Base-by-base conservation (phyloP, 306 rosid species). In the Casuarina glauca region DNA sequence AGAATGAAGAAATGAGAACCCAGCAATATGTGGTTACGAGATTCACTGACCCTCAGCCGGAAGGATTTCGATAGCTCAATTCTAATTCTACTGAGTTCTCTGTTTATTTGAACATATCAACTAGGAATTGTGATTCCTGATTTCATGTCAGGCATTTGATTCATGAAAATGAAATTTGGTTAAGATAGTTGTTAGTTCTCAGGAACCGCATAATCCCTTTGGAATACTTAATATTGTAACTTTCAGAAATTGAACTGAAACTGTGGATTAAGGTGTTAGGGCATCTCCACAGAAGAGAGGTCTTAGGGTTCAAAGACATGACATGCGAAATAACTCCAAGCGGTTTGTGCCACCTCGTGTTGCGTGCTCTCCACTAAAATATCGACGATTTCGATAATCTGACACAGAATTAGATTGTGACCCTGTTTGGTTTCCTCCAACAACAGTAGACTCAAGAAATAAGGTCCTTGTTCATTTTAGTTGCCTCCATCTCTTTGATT, bases 201-300 rank as follows among this genome's bases (percentile, higher is more conserved):
- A 36, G 4, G 42, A 8, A 4, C 42, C 17, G 12, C 63, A 60
- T 20, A 66, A 61, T 62, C 74, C 52, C 9, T 60, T 54, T 16
- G 43, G 69, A 69, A 15, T 39, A 42, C 26, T 72, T 32, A 41
- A 41, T 6, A 4, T 60, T n/a, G 15, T 53, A 62, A 11, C 54
- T 76, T 7, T 76, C 50, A 44, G 32, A 60, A 50, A 62, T 8
- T 58, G 74, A 79, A 58, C 9, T 72, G 54, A 54, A 69, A 26
- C 5, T 76, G 41, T 43, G 50, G 49, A 16, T 66, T 35, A 42
- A 66, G 44, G 71, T 42, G 19, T 66, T 17, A 41, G 71, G 50
- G n/a, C 36, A 42, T 17, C 19, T 42, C 50, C 32, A 41, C 71
- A 41, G 2, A 5, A 15, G 71, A 19, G 42, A 16, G 17, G 20